Percentiles rank a stretch among this genome's conserved stretches.
phyloP scores from a whole-genome alignment of 1,139 yeast species.

The Scheffersomyces titani region DNA sequence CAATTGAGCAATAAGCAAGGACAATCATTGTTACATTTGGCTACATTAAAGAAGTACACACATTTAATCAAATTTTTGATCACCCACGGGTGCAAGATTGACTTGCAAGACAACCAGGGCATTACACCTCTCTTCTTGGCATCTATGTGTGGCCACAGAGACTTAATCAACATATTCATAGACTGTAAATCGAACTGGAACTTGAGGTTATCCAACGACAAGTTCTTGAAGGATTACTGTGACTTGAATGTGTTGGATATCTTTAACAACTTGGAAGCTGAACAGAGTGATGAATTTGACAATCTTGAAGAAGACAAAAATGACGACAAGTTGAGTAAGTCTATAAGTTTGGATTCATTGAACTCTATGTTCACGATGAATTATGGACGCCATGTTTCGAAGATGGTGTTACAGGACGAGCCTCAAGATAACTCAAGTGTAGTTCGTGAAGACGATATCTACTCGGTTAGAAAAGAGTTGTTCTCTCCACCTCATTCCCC shows the following conservation, averaged over 20 bases:
- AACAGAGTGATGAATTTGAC: conserved; percentile 11
- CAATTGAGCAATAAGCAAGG: conserved; percentile 80
- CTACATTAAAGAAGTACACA: conserved; percentile 71
- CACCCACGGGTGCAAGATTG: conserved; percentile 78
- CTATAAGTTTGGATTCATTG: conserved; percentile 39
- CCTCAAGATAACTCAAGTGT: neutral
- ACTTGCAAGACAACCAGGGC: conserved; percentile 75
- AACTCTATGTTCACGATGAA: conserved; percentile 41
- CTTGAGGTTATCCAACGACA: conserved; percentile 56
- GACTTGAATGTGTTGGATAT: conserved; percentile 68
- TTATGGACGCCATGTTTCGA: conserved; percentile 44
- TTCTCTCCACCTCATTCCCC: conserved; percentile 4
- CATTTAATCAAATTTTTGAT: conserved; percentile 64
- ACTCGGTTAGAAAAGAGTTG: conserved; percentile 12
- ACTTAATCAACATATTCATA: conserved; percentile 56
- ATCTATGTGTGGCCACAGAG: conserved; percentile 69
- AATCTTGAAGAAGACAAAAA: conserved; percentile 6
- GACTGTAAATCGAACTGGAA: conserved; percentile 67
- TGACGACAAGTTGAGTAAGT: conserved; percentile 23
- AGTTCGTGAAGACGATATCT: conserved; percentile 9
- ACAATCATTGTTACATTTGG: conserved; percentile 83
- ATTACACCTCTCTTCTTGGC: conserved; percentile 88
- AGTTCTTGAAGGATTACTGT: conserved; percentile 55
- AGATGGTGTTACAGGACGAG: conserved; percentile 35
- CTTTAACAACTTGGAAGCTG: conserved; percentile 27